Percentiles rank a stretch among this genome's conserved stretches.
These are phyloP conservation scores for Leptodontidium sp. DNA, from an alignment of 2,329 filamentous ascomycete species.

Conservation along the genomic window DNA sequence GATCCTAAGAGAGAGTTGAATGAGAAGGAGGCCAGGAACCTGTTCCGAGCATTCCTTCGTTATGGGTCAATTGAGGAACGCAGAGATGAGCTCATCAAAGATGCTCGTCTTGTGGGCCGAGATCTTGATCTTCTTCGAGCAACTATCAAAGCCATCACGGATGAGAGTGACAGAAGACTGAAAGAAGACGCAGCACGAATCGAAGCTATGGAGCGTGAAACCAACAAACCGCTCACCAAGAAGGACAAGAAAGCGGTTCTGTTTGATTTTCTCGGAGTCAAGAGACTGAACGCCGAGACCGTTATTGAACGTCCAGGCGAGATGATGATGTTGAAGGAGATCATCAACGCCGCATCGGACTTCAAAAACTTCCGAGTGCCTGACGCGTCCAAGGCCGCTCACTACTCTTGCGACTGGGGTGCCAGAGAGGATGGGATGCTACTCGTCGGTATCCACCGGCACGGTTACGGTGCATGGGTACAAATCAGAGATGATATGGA, in stretches of 20 bases:
- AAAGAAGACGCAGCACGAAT: slow-evolving; percentile 75
- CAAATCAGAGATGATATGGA: slow-evolving; percentile 93
- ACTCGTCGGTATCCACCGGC: slow-evolving; percentile 88
- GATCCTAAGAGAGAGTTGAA: slow-evolving; percentile 91
- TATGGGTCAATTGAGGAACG: slow-evolving; percentile 92
- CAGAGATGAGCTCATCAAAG: slow-evolving; percentile 84
- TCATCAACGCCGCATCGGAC: slow-evolving; percentile 72
- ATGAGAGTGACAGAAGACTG: slow-evolving; percentile 75
- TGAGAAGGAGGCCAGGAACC: slow-evolving; percentile 91
- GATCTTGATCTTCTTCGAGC: slow-evolving; percentile 81
- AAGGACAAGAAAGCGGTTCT: slow-evolving; percentile 98
- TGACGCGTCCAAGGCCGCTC: slow-evolving; percentile 90
- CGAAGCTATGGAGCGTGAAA: slow-evolving; percentile 70
- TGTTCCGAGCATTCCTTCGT: slow-evolving; percentile 89
- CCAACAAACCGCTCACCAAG: slow-evolving; percentile 86
- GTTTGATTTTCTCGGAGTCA: slow-evolving; percentile 92
- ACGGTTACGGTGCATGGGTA: slow-evolving; percentile 95
- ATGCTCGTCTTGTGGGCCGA: slow-evolving; percentile 84
- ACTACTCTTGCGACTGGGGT: slow-evolving; percentile 92
- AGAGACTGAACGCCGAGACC: slow-evolving; percentile 95
- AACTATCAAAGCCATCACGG: slow-evolving; percentile 72
- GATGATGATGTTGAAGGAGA: slow-evolving; percentile 82
- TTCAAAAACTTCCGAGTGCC: slow-evolving; percentile 84
- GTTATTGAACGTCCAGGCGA: slow-evolving; percentile 91
- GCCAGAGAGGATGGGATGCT: slow-evolving; percentile 97